These are phyloP conservation scores for Penicillium cosmopolitanum DNA, from an alignment of 495 filamentous ascomycete species.

Conservation along the genomic window DNA sequence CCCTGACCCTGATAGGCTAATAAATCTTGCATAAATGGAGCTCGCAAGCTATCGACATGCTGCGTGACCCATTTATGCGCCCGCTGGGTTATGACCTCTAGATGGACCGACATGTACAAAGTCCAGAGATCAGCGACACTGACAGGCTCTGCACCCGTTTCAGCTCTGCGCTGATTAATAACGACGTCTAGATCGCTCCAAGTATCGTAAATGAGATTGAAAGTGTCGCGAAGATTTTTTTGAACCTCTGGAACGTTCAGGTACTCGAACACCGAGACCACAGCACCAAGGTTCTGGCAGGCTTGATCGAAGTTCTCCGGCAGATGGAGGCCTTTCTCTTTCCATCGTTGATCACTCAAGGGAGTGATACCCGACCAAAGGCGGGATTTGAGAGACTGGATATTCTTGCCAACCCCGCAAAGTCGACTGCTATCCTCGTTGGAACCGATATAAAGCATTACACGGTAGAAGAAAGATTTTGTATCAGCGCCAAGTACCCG, in stretches of 20 bases:
- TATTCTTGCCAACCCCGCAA: conserved; percentile 33
- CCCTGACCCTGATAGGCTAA: background rate
- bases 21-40: conserved; percentile 20
- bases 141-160: conserved; percentile 6
- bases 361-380: conserved; percentile 39
- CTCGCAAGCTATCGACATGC: conserved; percentile 27
- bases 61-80: conserved; percentile 34
- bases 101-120: conserved; percentile 28
- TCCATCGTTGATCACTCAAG: conserved; percentile 38
- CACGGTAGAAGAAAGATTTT: conserved; percentile 8
- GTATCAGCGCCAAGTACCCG: background rate
- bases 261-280: conserved; percentile 38
- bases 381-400: conserved; percentile 31
- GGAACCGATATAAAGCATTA: conserved; percentile 24
- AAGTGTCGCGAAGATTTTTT: conserved; percentile 29
- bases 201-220: conserved; percentile 34
- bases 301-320: conserved; percentile 37
- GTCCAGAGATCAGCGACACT: conserved; percentile 33
- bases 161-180: conserved; percentile 12
- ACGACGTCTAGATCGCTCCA: conserved; percentile 26
- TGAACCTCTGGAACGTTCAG: conserved; percentile 25
- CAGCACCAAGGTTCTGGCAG: conserved; percentile 29
- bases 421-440: conserved; percentile 18
- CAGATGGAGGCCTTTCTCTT: conserved; percentile 31
- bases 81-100: conserved; percentile 31